Evolutionary conservation across 371 early-diverging fungal genomes (phyloP), one percentile per base, ranked within the genome.

Genomic region (Mortierella sp.): DNA sequence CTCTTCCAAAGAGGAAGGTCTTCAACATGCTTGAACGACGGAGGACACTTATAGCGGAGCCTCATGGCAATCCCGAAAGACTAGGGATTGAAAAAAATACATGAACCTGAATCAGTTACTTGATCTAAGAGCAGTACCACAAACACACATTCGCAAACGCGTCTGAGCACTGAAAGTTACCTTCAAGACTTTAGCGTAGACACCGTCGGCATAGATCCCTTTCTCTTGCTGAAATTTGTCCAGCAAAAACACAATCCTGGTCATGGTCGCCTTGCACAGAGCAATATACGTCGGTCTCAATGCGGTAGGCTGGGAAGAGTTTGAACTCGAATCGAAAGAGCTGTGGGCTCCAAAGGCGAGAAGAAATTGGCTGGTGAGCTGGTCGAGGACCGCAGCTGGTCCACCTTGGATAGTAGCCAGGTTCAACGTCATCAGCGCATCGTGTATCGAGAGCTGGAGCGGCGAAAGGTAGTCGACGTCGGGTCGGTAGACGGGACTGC

Each of bases 1-100:
- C 85, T 63, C 74, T 93, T 91, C 95, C 95, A 96, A 8, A 96
- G 79, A 41, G 95, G 95, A 8, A 92, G 91, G 53, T 93, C 91
- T 44, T 96, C 94, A 43, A 90, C 86, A 76, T 94, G 93, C 58
- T 88, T 90, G 47, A 89, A 93, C 2, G 94, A 91, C 13, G 90
- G 87, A 7, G 95, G 96, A 64, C 96, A 95, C 61, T 92, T 92
- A 68, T 95, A 94, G 72, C 94, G 93, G 10, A 92, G 86, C 26
- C 89, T 88, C 95, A 96, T 94, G 0, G 94, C 92, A 6, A 92
- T 78, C 7, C 93, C 93, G 76, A 93, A 88, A 2, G 89, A 86
- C 77, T 85, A 71, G 31, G 13, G 4, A 6, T n/a, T 19, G 16
- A 22, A 43, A 43, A 0, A 34, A 1, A 64, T 19, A 24, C 37